Conservation (phyloP, 495 filamentous ascomycete species). For the Neurospora sp. region DNA sequence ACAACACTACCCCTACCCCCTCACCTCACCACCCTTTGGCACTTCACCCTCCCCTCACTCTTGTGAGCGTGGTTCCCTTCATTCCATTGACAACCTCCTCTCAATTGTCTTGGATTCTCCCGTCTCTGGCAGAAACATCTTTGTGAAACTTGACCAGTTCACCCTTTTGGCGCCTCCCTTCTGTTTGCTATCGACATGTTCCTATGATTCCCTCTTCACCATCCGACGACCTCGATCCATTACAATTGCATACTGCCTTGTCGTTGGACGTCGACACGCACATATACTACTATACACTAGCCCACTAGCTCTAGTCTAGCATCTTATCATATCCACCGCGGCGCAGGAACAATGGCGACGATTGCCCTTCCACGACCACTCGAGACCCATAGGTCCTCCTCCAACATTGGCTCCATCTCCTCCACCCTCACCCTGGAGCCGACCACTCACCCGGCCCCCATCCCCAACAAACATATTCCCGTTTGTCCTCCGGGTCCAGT, state of each 20-base stretch:
- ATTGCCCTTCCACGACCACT: conserved; percentile 44
- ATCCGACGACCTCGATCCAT: neutral
- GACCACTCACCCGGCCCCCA: conserved; percentile 40
- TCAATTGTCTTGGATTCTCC: neutral
- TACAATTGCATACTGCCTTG: neutral
- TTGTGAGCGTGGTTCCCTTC: neutral
- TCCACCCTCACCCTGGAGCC: conserved; percentile 40
- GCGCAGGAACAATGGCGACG: conserved; percentile 34
- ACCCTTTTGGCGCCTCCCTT: neutral
- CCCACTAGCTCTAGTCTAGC: neutral
- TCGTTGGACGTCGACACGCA: neutral
- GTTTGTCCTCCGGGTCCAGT: conserved; percentile 70
- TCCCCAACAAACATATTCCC: conserved; percentile 88
- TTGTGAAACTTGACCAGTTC: neutral
- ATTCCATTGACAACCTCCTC: neutral
- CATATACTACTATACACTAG: neutral
- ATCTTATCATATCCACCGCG: neutral
- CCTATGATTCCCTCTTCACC: neutral
- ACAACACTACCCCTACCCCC: conserved; percentile 1
- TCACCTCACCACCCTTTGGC: neutral
- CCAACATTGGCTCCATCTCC: conserved; percentile 37
- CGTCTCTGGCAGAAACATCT: neutral
- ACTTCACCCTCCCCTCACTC: neutral
- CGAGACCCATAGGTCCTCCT: conserved; percentile 34
- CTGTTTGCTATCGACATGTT: neutral